Conservation (phyloP, 2,329 filamentous ascomycete genomes). For the Aspergillus novoparasiticus region DNA sequence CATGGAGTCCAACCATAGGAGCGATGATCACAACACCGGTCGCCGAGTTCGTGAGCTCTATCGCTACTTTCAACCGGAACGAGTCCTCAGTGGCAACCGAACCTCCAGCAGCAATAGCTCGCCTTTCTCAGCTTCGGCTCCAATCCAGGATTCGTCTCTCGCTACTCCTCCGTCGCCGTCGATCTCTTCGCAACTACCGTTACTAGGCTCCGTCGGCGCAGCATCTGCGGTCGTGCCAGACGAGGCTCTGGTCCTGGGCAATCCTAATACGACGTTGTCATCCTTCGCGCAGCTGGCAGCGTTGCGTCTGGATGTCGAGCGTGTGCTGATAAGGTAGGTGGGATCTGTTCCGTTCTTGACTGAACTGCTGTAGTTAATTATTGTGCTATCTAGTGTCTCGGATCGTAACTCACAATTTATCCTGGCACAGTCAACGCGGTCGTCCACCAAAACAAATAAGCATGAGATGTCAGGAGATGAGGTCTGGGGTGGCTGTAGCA, state of each 20-base stretch:
- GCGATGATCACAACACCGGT: conserved; percentile 29
- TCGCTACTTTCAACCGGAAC: conserved; percentile 42
- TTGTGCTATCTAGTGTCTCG: conserved; percentile 39
- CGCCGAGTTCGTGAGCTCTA: conserved; percentile 43
- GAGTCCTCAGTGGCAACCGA: conserved; percentile 3
- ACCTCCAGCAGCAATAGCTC: conserved; percentile 10
- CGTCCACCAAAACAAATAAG: conserved; percentile 35
- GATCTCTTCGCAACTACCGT: conserved; percentile 14
- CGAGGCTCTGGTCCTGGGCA: conserved; percentile 31
- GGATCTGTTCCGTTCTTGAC: not conserved
- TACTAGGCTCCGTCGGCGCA: conserved; percentile 15
- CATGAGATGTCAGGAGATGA: conserved; percentile 35
- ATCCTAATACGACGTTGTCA: conserved; percentile 37
- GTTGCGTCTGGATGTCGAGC: conserved; percentile 37
- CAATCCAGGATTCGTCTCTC: conserved; percentile 20
- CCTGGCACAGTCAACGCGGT: conserved; percentile 53
- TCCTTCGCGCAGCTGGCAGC: conserved; percentile 41
- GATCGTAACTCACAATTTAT: conserved; percentile 53
- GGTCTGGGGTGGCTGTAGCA: conserved; percentile 35
- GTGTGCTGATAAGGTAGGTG: conserved; percentile 42
- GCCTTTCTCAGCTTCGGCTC: conserved; percentile 8
- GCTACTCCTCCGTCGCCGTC: conserved; percentile 14
- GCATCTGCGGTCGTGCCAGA: conserved; percentile 19
- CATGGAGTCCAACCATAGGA: conserved; percentile 10
- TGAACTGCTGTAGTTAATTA: not conserved